A percentile compares a stretch with the other conserved stretches of the same genome.
Evolutionary conservation across 2,329 filamentous ascomycete genomes (phyloP).

Genomic region (Fonsecaea nubica): DNA sequence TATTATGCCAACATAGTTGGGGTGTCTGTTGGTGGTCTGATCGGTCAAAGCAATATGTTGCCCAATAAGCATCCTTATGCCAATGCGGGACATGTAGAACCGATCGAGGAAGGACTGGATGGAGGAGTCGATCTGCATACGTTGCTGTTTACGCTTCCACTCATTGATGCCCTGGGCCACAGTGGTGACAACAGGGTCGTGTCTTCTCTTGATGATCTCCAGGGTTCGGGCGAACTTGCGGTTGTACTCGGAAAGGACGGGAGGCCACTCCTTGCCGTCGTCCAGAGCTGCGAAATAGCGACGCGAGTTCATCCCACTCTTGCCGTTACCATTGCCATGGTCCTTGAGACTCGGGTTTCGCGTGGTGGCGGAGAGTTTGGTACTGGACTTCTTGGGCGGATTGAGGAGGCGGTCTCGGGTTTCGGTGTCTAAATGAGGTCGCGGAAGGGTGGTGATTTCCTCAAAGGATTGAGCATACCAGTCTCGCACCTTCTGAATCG

Average conservation of each 20-base stretch:
- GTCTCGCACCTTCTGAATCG: slow-evolving; percentile 90
- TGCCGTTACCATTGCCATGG: slow-evolving; percentile 63
- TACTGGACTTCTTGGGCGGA: slow-evolving; percentile 58
- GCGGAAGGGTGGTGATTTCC: slow-evolving; percentile 89
- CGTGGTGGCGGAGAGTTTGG: slow-evolving; percentile 79
- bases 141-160: slow-evolving; percentile 94
- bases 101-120: slow-evolving; percentile 98
- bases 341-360: slow-evolving; percentile 87
- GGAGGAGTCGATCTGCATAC: slow-evolving; percentile 94
- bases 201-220: slow-evolving; percentile 91
- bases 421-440: slow-evolving; percentile 76
- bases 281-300: slow-evolving; percentile 93
- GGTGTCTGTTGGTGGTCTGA: slow-evolving; percentile 85
- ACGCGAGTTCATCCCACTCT: slow-evolving; percentile 61
- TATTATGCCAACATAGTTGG: slow-evolving; percentile 96
- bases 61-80: slow-evolving; percentile 98
- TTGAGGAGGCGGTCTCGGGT: slow-evolving; percentile 77
- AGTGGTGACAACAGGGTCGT: slow-evolving; percentile 96
- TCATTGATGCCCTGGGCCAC: slow-evolving; percentile 97
- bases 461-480: slow-evolving; percentile 99
- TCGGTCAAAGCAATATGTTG: slow-evolving; percentile 98
- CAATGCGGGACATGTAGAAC: slow-evolving; percentile 99
- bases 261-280: slow-evolving; percentile 87
- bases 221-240: slow-evolving; percentile 85
- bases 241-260: slow-evolving; percentile 93